Conservation (phyloP, 768 basidiomycete species). For the Panaeolus papilionaceus region DNA sequence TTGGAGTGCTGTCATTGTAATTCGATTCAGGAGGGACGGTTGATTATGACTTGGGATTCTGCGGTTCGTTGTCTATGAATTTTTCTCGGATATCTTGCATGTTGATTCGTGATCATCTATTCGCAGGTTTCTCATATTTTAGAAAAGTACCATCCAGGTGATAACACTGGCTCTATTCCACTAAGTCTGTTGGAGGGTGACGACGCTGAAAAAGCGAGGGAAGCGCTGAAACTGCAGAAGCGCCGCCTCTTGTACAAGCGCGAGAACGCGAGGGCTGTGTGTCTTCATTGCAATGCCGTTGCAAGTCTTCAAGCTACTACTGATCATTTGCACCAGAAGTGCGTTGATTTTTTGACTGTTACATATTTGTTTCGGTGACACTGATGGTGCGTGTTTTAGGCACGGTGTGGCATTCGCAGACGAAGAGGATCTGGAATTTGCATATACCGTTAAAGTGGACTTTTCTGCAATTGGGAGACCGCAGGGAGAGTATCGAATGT, state of each 20-base stretch:
- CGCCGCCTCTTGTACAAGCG: neutral
- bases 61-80: neutral
- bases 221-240: neutral
- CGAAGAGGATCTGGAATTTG: neutral
- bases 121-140: neutral
- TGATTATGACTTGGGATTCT: neutral
- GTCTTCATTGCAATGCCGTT: neutral
- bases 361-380: neutral
- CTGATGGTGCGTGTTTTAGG: neutral
- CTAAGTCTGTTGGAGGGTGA: neutral
- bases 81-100: neutral
- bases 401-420: neutral
- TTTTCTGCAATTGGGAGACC: neutral
- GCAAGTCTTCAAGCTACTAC: neutral
- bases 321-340: neutral
- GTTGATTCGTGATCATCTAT: neutral
- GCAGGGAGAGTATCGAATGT: neutral
- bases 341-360: no score
- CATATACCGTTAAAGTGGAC: neutral
- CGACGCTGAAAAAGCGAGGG: neutral
- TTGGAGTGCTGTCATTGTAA: neutral
- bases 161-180: neutral
- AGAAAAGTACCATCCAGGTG: neutral
- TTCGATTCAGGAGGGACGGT: neutral
- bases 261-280: neutral